Evolutionary conservation across 495 filamentous ascomycete genomes (phyloP).

Genomic region (Tuber magnatum): DNA sequence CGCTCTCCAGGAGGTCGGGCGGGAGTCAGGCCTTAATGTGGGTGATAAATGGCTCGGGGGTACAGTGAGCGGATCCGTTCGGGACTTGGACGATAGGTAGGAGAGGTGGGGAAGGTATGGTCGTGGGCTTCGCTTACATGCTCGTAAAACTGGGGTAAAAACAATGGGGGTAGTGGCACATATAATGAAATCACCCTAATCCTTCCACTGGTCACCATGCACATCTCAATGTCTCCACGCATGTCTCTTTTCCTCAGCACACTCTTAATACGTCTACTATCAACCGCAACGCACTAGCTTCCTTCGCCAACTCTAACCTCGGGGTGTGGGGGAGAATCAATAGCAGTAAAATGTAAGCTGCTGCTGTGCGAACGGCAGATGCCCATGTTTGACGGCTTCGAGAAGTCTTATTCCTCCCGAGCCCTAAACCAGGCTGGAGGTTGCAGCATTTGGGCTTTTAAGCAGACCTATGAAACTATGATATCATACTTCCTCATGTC

Average conservation of each 20-base stretch:
- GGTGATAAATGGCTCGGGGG: not conserved
- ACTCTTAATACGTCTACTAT: not conserved
- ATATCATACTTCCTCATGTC: too few species aligned
- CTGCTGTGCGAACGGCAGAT: not conserved
- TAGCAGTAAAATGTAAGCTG: not conserved
- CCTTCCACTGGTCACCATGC: too few species aligned
- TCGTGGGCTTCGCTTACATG: not conserved
- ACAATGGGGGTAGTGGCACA: not conserved
- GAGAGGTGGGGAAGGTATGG: not conserved
- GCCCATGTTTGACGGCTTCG: not conserved
- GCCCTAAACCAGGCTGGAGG: not conserved
- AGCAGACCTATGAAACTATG: too few species aligned
- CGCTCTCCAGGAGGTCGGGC: not conserved
- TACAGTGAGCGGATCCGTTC: not conserved
- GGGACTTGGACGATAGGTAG: not conserved
- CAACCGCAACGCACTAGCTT: too few species aligned
- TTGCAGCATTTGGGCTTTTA: not conserved
- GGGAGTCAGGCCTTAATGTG: not conserved
- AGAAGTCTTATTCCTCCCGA: not conserved
- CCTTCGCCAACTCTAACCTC: too few species aligned
- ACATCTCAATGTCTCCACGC: too few species aligned
- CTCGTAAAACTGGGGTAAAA: too few species aligned
- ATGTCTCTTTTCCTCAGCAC: not conserved
- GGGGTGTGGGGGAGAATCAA: not conserved
- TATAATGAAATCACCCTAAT: not conserved